These are phyloP conservation scores for Phialophora verrucosa DNA, from an alignment of 2,329 filamentous ascomycete genomes.

Conservation along the genomic window DNA sequence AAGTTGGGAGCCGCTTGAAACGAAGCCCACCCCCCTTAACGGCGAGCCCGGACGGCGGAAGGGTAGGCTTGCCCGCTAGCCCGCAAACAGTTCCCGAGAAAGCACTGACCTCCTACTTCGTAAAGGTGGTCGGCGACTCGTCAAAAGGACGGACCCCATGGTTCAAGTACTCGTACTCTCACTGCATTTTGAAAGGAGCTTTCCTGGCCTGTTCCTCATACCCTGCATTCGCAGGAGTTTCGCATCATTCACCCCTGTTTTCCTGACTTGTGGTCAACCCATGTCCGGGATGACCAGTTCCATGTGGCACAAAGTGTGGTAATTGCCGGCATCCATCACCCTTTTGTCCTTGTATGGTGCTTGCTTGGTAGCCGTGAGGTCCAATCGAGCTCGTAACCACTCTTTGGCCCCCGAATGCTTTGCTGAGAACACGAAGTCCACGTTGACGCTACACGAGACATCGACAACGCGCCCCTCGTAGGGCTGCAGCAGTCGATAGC, in stretches of 20 bases:
- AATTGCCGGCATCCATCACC: neutral
- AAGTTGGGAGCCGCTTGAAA: neutral
- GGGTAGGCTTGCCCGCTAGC: neutral
- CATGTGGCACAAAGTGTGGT: neutral
- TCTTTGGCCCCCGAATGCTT: neutral
- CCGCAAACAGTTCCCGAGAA: neutral
- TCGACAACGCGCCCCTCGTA: constrained; percentile 4
- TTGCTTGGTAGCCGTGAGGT: neutral
- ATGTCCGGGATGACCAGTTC: neutral
- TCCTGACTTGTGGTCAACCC: neutral
- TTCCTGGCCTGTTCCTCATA: neutral
- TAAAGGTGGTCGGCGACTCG: constrained; percentile 14
- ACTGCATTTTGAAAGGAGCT: neutral
- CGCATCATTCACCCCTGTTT: neutral
- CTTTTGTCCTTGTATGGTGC: neutral
- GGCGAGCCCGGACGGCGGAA: constrained; percentile 1
- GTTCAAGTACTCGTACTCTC: neutral
- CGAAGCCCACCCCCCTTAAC: neutral
- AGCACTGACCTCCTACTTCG: neutral
- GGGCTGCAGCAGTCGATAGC: constrained; percentile 10
- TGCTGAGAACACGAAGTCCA: constrained; percentile 1
- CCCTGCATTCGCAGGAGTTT: neutral
- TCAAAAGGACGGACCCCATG: constrained; percentile 15
- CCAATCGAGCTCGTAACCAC: neutral
- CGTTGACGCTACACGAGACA: neutral